Conservation (phyloP, 345 rosid genomes). For the Noccaea caerulescens region DNA sequence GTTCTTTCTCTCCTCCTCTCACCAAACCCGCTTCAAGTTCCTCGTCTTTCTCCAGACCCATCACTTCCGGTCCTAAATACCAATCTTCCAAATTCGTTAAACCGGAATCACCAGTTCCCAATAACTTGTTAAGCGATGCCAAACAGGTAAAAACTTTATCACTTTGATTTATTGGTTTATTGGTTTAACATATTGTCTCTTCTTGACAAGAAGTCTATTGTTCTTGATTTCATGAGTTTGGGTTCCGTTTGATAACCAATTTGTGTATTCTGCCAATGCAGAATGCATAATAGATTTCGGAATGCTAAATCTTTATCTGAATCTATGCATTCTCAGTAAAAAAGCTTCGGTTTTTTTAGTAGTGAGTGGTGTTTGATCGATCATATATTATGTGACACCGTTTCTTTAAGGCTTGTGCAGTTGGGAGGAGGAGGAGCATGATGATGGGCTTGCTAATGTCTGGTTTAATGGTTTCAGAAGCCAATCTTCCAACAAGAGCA, state of each 20-base stretch:
- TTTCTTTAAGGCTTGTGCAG: slow-evolving; percentile 73
- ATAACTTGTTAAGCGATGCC: slow-evolving; percentile 21
- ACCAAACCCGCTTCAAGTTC: slow-evolving; percentile 12
- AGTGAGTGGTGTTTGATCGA: background rate
- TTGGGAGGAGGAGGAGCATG: slow-evolving; percentile 73
- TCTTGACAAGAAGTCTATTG: background rate
- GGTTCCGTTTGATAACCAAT: background rate
- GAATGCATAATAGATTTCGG: background rate
- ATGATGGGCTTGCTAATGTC: slow-evolving; percentile 56
- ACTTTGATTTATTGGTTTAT: slow-evolving; percentile 7
- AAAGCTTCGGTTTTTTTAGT: background rate
- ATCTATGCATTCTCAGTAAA: background rate
- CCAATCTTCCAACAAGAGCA: slow-evolving; percentile 42
- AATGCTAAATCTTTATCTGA: background rate
- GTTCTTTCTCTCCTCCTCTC: slow-evolving; percentile 21
- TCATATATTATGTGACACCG: too few relatives aligned
- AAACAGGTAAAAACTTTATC: slow-evolving; percentile 34
- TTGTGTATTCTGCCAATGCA: background rate
- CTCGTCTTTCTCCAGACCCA: slow-evolving; percentile 30
- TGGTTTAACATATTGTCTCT: background rate
- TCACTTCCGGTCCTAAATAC: slow-evolving; percentile 11
- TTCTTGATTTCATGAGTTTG: background rate
- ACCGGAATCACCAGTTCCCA: slow-evolving; percentile 16
- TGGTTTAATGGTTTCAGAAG: slow-evolving; percentile 51
- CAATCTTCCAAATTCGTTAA: slow-evolving; percentile 11